Percentiles rank a stretch among this genome's conserved stretches.
These are phyloP conservation scores for Globisporangium megalacanthum DNA, from an alignment of 352 stramenopile species.

Conservation along the genomic window DNA sequence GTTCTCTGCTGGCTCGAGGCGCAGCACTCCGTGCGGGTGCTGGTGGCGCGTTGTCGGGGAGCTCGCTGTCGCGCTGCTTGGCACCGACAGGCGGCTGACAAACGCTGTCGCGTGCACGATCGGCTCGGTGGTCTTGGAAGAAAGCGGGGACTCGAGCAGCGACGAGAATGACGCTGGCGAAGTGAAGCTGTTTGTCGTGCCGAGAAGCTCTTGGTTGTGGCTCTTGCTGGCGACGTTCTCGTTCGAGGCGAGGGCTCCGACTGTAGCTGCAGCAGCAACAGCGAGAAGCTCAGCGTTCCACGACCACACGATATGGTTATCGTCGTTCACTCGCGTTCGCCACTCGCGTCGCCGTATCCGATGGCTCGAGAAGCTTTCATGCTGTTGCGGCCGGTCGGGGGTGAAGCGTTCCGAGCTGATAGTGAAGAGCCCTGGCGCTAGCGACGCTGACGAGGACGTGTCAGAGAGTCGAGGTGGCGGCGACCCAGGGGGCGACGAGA, in stretches of 20 bases:
- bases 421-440: background rate
- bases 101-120: slow-evolving; percentile 34
- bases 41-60: slow-evolving; percentile 3
- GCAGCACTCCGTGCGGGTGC: slow-evolving; percentile 18
- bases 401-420: background rate
- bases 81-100: slow-evolving; percentile 21
- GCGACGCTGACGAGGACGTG: background rate
- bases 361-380: slow-evolving; percentile 4
- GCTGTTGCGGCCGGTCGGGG: background rate
- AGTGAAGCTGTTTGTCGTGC: slow-evolving; percentile 3
- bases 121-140: slow-evolving; percentile 10
- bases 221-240: background rate
- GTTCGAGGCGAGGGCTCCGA: background rate
- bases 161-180: slow-evolving; percentile 11
- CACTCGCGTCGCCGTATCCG: slow-evolving; percentile 39
- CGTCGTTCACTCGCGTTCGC: slow-evolving; percentile 16
- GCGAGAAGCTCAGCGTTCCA: slow-evolving; percentile 2
- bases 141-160: background rate
- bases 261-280: background rate
- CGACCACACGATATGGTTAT: slow-evolving; percentile 32
- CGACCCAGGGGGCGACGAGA: slow-evolving; percentile 8
- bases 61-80: background rate
- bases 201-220: background rate
- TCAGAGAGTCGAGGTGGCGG: slow-evolving; percentile 1
- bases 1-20: slow-evolving; percentile 21